Evolutionary conservation across 2,329 filamentous ascomycete species (phyloP).

Genomic region (Fusarium avenaceum): DNA sequence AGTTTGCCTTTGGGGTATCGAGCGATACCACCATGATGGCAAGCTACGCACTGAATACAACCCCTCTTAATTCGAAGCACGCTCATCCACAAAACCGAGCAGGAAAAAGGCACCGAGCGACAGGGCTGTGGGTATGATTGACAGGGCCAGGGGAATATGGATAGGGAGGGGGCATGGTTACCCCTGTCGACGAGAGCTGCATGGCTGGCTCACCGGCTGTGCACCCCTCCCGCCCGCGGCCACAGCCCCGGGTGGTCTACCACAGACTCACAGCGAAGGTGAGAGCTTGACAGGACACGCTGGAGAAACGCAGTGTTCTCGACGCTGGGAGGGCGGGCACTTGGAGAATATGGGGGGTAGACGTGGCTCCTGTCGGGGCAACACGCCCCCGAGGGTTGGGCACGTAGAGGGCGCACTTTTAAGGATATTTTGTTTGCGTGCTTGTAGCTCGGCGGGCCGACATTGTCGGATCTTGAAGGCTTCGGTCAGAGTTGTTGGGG

Average conservation of each 20-base stretch:
- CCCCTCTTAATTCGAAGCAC: slow-evolving; percentile 16
- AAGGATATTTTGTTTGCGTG: slow-evolving; percentile 9
- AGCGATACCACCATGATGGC: slow-evolving; percentile 20
- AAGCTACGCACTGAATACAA: slow-evolving; percentile 6
- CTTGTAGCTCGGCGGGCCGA: slow-evolving; percentile 25
- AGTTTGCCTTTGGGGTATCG: slow-evolving; percentile 9
- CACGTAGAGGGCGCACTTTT: slow-evolving; percentile 16
- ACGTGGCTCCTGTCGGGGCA: slow-evolving; percentile 47
- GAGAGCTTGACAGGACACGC: slow-evolving; percentile 31
- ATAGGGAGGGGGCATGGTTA: slow-evolving; percentile 27
- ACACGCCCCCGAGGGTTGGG: slow-evolving; percentile 34
- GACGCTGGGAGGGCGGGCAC: slow-evolving; percentile 28
- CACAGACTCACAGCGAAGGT: slow-evolving; percentile 1
- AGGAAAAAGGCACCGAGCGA: slow-evolving; percentile 21
- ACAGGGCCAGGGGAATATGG: slow-evolving; percentile 35
- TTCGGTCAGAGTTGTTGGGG: slow-evolving; percentile 23
- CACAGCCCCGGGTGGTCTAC: slow-evolving; percentile 37
- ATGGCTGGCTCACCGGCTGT: slow-evolving; percentile 47
- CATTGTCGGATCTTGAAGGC: slow-evolving; percentile 16
- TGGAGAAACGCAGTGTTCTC: slow-evolving; percentile 23
- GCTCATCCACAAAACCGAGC: slow-evolving; percentile 9
- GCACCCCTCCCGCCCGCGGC: slow-evolving; percentile 37
- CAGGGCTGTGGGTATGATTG: slow-evolving; percentile 28
- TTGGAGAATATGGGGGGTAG: slow-evolving; percentile 38
- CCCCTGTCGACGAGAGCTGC: slow-evolving; percentile 43